Conservation (phyloP, 2,329 filamentous ascomycete genomes). For the Beauveria caledonica region DNA sequence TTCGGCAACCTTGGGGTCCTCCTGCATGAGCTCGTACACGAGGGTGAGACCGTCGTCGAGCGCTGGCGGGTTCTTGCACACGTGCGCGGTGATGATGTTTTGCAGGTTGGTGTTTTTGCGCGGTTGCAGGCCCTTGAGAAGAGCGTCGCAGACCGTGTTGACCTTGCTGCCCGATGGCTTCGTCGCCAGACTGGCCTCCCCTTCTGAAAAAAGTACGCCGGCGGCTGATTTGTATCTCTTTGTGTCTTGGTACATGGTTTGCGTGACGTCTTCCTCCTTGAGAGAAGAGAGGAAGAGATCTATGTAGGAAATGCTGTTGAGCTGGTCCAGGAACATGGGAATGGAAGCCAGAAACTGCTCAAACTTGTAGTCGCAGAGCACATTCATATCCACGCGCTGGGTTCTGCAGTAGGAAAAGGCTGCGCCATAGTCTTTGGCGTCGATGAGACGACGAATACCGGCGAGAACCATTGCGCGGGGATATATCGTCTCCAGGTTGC, state of each 20-base stretch:
- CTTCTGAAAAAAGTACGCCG: conserved; percentile 5
- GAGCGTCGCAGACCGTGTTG: conserved; percentile 80
- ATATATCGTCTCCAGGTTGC: conserved; percentile 91
- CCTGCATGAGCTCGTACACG: conserved; percentile 64
- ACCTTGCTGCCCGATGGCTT: conserved; percentile 49
- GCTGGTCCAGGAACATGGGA: conserved; percentile 70
- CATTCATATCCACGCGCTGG: conserved; percentile 96
- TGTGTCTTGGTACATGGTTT: conserved; percentile 91
- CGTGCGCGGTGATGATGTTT: conserved; percentile 88
- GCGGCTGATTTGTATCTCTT: conserved; percentile 33
- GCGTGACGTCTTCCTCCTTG: conserved; percentile 82
- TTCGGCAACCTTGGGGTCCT: conserved; percentile 66
- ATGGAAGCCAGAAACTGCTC: conserved; percentile 74
- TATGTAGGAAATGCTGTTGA: conserved; percentile 72
- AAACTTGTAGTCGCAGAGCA: conserved; percentile 88
- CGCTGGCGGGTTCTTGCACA: conserved; percentile 87
- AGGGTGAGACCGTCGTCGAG: conserved; percentile 76
- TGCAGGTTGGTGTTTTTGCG: conserved; percentile 63
- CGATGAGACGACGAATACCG: conserved; percentile 75
- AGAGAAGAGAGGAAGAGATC: conserved; percentile 87
- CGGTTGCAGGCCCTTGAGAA: conserved; percentile 58
- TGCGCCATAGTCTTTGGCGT: conserved; percentile 68
- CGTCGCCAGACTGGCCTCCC: conserved; percentile 13
- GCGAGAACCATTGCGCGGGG: conserved; percentile 88
- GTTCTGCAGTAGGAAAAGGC: conserved; percentile 85